Conservation (phyloP, 148 eudicot species). For the Heliamphora exappendiculata region DNA sequence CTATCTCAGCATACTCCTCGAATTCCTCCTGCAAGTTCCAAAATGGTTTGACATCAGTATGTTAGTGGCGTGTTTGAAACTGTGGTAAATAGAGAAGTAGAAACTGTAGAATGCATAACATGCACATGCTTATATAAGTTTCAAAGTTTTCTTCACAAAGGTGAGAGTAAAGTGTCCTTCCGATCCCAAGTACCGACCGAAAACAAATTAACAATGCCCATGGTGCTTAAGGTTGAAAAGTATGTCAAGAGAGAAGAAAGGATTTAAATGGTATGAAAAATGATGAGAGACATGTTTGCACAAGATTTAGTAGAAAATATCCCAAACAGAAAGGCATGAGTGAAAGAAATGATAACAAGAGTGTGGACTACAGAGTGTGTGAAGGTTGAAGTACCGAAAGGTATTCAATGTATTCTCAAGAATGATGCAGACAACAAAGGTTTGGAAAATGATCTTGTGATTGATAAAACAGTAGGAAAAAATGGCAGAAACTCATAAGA, state of each 20-base stretch:
- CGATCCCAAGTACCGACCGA: too few relatives aligned
- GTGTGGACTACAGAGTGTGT: not conserved
- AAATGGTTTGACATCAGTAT: not conserved
- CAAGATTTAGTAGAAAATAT: not conserved
- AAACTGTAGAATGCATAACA: not conserved
- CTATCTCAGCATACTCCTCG: conserved; percentile 76
- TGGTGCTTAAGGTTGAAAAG: not conserved
- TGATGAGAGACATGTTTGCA: not conserved
- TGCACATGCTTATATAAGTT: not conserved
- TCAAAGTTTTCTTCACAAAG: not conserved
- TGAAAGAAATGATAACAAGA: not conserved
- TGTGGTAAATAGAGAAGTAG: not conserved
- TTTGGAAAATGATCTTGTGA: not conserved
- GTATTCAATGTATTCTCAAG: not conserved
- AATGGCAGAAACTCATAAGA: not conserved
- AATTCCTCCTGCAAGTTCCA: conserved; percentile 65
- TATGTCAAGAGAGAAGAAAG: not conserved
- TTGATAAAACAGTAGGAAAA: not conserved
- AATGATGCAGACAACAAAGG: not conserved
- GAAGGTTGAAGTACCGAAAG: not conserved
- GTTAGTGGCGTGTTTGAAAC: not conserved
- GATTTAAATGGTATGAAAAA: not conserved
- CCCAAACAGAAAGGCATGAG: not conserved
- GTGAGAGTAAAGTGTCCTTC: not conserved
- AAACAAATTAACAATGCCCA: not conserved